Conservation (phyloP, 2,329 filamentous ascomycete genomes). For the Penicillium sp. region DNA sequence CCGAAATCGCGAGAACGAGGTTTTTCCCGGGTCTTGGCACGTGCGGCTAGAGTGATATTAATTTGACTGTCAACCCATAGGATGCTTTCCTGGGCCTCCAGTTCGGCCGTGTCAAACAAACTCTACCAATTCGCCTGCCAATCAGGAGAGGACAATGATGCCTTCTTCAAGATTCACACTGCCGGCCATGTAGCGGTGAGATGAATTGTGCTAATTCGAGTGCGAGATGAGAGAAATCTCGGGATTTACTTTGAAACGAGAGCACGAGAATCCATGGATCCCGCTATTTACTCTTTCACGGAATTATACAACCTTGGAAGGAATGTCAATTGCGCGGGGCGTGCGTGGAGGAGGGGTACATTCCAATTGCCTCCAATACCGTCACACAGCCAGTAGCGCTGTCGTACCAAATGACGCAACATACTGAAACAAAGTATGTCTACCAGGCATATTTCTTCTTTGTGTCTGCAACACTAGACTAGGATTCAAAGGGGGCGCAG, state of each 20-base stretch:
- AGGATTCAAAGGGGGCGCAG: not conserved
- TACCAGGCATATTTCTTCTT: not conserved
- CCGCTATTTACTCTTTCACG: too few species aligned
- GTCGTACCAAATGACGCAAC: conserved; percentile 3
- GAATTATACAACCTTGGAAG: not conserved
- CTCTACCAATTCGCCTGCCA: conserved; percentile 11
- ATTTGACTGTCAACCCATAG: conserved; percentile 6
- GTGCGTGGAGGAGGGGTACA: conserved; percentile 12
- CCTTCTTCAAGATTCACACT: conserved; percentile 13
- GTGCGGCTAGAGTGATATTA: conserved; percentile 11
- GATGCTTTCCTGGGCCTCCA: conserved; percentile 11
- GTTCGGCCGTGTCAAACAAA: conserved; percentile 10
- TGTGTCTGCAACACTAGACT: not conserved
- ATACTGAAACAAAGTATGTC: conserved; percentile 1
- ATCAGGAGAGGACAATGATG: conserved; percentile 11
- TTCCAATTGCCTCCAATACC: not conserved
- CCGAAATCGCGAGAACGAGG: conserved; percentile 5
- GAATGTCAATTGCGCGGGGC: conserved; percentile 3
- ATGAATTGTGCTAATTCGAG: conserved; percentile 12
- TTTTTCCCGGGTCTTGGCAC: not conserved
- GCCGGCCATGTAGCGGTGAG: conserved; percentile 27
- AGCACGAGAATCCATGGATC: too few species aligned
- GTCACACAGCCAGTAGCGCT: conserved; percentile 2
- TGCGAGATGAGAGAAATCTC: not conserved
- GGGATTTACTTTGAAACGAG: not conserved